Percentiles rank a stretch among this genome's conserved stretches.
Evolutionary conservation across 2,329 filamentous ascomycete species (phyloP).

Genomic region (Trichoderma sp.): DNA sequence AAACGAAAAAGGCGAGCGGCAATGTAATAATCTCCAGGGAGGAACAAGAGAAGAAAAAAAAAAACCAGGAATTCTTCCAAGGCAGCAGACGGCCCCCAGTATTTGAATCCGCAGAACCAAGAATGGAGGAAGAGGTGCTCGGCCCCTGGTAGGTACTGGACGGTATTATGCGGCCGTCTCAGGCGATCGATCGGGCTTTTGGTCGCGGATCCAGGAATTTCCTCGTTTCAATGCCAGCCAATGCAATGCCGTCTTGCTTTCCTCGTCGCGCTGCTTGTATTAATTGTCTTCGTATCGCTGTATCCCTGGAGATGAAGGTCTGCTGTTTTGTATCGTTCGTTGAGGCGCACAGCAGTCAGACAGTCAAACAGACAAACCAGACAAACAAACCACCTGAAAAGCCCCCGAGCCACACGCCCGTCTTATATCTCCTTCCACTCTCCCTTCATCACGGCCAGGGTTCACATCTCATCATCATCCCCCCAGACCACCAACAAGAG

Average conservation of each 20-base stretch:
- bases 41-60: background rate
- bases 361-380: too few relatives aligned
- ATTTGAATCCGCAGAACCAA: too few relatives aligned
- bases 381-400: too few relatives aligned
- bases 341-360: background rate
- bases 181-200: slow-evolving; percentile 28
- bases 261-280: too few relatives aligned
- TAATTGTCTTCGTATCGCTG: too few relatives aligned
- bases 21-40: background rate
- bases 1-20: background rate
- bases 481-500: background rate
- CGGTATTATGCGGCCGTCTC: slow-evolving; percentile 11
- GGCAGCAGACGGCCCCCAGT: background rate
- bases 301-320: background rate
- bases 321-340: background rate
- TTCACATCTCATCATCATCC: background rate
- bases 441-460: background rate
- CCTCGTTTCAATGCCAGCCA: background rate
- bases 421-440: too few relatives aligned
- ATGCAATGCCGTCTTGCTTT: background rate
- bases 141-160: background rate
- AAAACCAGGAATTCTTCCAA: background rate
- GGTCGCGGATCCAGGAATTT: background rate
- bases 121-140: background rate
- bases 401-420: too few relatives aligned